Conservation (phyloP, 2,329 filamentous ascomycete genomes). For the Phaeophleospora eucalypticola region DNA sequence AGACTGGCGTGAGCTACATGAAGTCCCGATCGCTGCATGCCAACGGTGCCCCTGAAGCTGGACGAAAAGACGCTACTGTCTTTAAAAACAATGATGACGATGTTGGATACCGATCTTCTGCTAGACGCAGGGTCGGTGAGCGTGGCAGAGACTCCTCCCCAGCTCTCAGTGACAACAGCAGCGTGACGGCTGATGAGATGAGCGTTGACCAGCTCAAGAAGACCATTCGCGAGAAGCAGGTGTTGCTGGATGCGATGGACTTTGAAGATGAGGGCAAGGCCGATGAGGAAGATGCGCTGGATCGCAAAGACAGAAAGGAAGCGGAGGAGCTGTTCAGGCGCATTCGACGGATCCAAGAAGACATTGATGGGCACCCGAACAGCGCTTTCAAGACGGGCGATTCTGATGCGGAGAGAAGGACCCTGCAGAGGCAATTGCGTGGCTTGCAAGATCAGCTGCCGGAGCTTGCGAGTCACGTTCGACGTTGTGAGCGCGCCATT, state of each 20-base stretch:
- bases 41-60: constrained; percentile 52
- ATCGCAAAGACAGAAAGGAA: constrained; percentile 84
- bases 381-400: constrained; percentile 66
- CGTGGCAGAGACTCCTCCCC: constrained; percentile 73
- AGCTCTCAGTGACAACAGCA: constrained; percentile 56
- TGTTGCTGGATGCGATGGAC: constrained; percentile 91
- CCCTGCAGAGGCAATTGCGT: constrained; percentile 85
- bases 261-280: constrained; percentile 86
- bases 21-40: constrained; percentile 86
- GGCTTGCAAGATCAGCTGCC: constrained; percentile 84
- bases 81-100: constrained; percentile 94
- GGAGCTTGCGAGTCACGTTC: constrained; percentile 85
- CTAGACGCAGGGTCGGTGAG: constrained; percentile 72
- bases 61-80: constrained; percentile 89
- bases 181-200: constrained; percentile 71
- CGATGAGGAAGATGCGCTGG: constrained; percentile 88
- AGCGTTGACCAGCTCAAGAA: constrained; percentile 85
- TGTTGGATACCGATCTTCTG: constrained; percentile 83
- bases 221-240: constrained; percentile 88
- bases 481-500: constrained; percentile 86
- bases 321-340: constrained; percentile 91
- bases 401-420: constrained; percentile 80
- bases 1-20: constrained; percentile 96
- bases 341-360: constrained; percentile 85
- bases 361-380: constrained; percentile 89